Base-by-base conservation (phyloP, 352 stramenopile genomes). In the Globisporangium emineosum region DNA sequence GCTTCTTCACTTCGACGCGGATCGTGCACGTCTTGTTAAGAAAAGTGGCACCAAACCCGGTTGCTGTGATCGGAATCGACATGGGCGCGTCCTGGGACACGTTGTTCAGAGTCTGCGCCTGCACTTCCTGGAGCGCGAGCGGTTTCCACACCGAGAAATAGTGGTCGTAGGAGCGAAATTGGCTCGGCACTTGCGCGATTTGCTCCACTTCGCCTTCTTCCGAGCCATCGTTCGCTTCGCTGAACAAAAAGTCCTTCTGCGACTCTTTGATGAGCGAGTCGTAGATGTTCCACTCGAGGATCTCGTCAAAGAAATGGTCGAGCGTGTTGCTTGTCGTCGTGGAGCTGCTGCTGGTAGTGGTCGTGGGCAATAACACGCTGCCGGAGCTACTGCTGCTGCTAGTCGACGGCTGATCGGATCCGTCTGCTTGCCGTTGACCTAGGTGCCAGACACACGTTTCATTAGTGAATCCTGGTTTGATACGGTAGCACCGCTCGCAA, bases 61-160 rank as follows among this genome's bases (percentile, higher is more conserved):
- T 76, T 0, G 80, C 68, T 21, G 64, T 73, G 23, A 96, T 67
- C 5, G 79, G 68, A 10, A 90, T 74, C 3, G 86, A 57, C 1
- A 40, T 65, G 3, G 84, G 82, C 8, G 77, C 64, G 25, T 94
- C 85, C 4, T 87, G 86, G n/a, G 75, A 80, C 29, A 96, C 71
- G 40, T 70, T 81, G 67, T 93, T 95, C 15, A 95, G 72, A 19
- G 85, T 87, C 57, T 97, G 86, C 3, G 88, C 89, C 60, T 94
- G 81, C n/a, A 97, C 83, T 90, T 97, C 89, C 66, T 94, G 71
- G 1, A 96, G 66, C 17, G 86, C 82, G 17, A 97, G 69, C 3
- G 87, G 89, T 64, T 94, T 89, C 89, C 89, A 97, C 23, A 97
- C 86, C 3, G 78, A 89, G 58, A 94, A 96, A 50, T 97, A 97